Conservation (phyloP, 305 asterid genomes). For the Ajuga reptans region DNA sequence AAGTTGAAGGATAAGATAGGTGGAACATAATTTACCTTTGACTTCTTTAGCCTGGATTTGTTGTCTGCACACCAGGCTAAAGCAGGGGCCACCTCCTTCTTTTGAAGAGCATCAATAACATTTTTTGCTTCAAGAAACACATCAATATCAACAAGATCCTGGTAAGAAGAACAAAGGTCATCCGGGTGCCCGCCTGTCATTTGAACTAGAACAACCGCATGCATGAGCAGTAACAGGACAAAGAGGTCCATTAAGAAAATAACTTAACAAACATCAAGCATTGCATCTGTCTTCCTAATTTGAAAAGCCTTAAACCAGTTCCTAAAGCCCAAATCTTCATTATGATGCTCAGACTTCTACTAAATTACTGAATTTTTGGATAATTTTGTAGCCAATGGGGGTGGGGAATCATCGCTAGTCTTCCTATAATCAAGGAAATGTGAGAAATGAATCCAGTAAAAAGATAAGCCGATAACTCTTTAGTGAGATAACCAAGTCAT, state of each 20-base stretch:
- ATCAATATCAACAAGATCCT: constrained; percentile 94
- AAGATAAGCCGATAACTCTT: not conserved
- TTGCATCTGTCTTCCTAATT: constrained; percentile 1
- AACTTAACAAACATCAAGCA: not conserved
- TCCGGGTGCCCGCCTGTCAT: constrained; percentile 4
- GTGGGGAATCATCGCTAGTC: not conserved
- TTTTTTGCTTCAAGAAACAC: constrained; percentile 86
- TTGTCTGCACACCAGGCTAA: constrained; percentile 95
- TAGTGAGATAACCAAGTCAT: constrained; percentile 3
- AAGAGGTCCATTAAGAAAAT: not conserved
- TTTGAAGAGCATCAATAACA: constrained; percentile 85
- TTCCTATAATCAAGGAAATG: not conserved
- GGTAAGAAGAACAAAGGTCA: constrained; percentile 25
- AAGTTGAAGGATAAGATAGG: constrained; percentile 2
- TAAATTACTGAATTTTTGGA: not conserved
- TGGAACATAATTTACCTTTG: constrained; percentile 49
- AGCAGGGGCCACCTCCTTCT: constrained; percentile 85
- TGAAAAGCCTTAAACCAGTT: not conserved
- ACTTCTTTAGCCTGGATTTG: constrained; percentile 84
- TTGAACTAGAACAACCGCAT: not conserved
- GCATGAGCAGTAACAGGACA: not conserved
- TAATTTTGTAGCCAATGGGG: constrained; percentile 3
- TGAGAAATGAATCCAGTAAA: not conserved
- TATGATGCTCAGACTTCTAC: constrained; percentile 3
- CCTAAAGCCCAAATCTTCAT: constrained; percentile 1